phyloP scores from a whole-genome alignment of 495 filamentous ascomycete species.

The Tuber calosporum region DNA sequence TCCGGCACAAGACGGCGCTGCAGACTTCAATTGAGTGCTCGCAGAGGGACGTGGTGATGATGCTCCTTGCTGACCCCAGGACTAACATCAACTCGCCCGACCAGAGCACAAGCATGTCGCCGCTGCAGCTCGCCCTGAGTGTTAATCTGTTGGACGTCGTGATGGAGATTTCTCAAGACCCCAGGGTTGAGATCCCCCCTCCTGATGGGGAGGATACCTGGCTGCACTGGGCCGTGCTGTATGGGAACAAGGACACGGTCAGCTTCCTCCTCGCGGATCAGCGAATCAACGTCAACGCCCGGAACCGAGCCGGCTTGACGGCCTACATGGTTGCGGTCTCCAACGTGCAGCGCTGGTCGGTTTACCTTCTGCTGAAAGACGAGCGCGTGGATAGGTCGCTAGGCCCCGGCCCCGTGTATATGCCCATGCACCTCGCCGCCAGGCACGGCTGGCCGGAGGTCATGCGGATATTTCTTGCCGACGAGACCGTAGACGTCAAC shows the following conservation, averaged over 20 bases:
- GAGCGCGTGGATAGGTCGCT: constrained; percentile 1
- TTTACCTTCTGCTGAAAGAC: background rate
- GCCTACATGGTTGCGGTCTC: background rate
- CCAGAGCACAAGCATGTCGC: background rate
- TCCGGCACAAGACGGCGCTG: background rate
- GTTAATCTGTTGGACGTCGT: background rate
- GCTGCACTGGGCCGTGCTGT: background rate
- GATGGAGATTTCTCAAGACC: background rate
- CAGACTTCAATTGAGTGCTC: background rate
- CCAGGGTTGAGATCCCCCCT: background rate
- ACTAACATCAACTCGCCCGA: background rate
- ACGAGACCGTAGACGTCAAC: background rate
- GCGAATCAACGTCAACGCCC: background rate
- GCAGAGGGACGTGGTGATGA: background rate
- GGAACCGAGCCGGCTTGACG: background rate
- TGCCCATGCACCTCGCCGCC: background rate
- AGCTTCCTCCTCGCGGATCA: background rate
- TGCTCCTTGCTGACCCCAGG: background rate
- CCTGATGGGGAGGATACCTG: background rate
- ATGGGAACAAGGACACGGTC: background rate
- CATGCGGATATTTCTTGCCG: background rate
- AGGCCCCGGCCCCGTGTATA: background rate
- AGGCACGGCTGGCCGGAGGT: background rate
- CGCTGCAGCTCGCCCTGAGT: background rate
- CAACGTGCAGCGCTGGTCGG: background rate